Evolutionary conservation across 371 early-diverging fungal genomes (phyloP).

Genomic region (Capillidium rhysosporum): DNA sequence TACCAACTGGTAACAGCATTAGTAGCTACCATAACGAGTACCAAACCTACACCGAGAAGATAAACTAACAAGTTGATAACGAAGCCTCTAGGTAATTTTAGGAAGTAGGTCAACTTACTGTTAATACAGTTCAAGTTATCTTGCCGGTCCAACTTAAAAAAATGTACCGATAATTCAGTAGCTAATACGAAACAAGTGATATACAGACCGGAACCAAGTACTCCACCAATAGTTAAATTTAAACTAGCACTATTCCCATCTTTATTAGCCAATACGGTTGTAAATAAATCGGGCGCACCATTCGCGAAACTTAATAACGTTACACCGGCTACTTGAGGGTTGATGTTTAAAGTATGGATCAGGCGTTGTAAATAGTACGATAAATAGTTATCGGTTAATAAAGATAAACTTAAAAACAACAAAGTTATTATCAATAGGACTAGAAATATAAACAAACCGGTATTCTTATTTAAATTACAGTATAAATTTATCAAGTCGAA

Average conservation of each 20-base stretch:
- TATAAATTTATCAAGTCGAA: no score
- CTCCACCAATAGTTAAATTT: constrained; percentile 5
- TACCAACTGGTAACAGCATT: not conserved
- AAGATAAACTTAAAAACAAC: no score
- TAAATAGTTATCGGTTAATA: not conserved
- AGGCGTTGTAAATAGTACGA: not conserved
- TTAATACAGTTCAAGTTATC: not conserved
- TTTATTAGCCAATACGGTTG: constrained; percentile 6
- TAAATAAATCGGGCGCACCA: constrained; percentile 12
- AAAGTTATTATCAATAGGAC: no score
- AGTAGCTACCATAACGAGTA: not conserved
- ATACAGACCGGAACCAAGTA: constrained; percentile 9
- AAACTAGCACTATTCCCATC: constrained; percentile 1
- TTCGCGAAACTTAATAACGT: constrained; percentile 11
- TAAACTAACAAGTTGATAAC: not conserved
- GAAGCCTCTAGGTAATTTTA: not conserved
- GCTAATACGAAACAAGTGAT: constrained; percentile 6
- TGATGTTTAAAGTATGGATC: not conserved
- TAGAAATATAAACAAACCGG: no score
- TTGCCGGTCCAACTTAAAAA: not conserved
- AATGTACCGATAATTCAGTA: not conserved
- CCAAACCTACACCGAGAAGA: not conserved
- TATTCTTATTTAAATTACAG: no score
- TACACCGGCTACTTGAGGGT: constrained; percentile 9
- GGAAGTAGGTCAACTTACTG: not conserved